Evolutionary conservation across 139 green algal species (phyloP).

Genomic region (Desmodesmus armatus): DNA sequence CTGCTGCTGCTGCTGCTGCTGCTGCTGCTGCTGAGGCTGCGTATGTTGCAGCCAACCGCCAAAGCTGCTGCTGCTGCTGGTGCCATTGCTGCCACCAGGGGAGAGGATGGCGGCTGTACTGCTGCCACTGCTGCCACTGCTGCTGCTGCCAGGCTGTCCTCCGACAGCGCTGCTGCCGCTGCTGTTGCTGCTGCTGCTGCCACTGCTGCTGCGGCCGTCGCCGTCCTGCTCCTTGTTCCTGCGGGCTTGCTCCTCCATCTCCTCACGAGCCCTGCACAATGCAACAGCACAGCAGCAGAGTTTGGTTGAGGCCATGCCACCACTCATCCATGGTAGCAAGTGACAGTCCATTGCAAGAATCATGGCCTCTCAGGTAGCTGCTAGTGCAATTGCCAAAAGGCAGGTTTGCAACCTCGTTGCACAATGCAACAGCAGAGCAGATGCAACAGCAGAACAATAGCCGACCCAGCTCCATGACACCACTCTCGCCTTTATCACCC

Average conservation of each 20-base stretch:
- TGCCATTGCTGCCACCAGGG: slow-evolving; percentile 4
- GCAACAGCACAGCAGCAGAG: not conserved
- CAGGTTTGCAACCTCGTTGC: not conserved
- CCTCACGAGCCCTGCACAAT: slow-evolving; percentile 19
- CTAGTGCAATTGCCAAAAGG: not conserved
- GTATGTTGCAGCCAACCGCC: no score
- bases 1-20: slow-evolving; percentile 20
- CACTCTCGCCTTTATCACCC: no score
- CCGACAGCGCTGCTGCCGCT: not conserved
- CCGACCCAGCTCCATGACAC: no score
- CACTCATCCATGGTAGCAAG: no score
- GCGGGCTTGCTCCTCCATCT: slow-evolving; percentile 30
- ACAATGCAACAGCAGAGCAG: not conserved
- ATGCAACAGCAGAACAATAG: no score
- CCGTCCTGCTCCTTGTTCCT: not conserved
- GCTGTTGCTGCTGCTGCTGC: not conserved
- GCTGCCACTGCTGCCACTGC: not conserved
- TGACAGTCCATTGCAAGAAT: no score
- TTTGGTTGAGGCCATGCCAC: no score
- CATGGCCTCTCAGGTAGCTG: no score
- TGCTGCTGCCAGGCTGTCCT: not conserved
- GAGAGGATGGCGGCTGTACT: no score
- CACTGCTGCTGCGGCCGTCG: not conserved
- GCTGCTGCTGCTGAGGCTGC: slow-evolving; percentile 10
- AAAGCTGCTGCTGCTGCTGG: slow-evolving; percentile 8